Evolutionary conservation across 352 stramenopile genomes (phyloP).

Genomic region (Peronospora belbahrii): DNA sequence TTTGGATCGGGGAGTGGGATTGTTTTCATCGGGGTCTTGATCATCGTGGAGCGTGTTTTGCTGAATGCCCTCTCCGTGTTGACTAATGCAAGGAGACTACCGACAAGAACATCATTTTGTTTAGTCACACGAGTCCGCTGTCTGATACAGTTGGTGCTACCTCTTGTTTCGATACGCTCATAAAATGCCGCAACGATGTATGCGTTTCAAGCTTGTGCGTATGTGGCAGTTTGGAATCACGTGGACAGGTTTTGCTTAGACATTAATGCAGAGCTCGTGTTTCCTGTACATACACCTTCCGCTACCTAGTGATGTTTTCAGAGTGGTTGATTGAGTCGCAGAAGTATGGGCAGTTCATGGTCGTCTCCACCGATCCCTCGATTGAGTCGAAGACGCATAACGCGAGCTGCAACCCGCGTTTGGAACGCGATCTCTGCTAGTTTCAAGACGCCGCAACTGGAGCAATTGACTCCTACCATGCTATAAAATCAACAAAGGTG

Average conservation of each 20-base stretch:
- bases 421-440: conserved; percentile 23
- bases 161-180: conserved; percentile 44
- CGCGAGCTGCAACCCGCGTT: conserved; percentile 62
- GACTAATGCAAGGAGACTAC: conserved; percentile 8
- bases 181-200: conserved; percentile 61
- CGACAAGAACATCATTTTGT: conserved; percentile 13
- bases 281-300: conserved; percentile 64
- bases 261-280: conserved; percentile 67
- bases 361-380: conserved; percentile 72
- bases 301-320: conserved; percentile 78
- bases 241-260: no score
- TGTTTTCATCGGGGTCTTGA: conserved; percentile 51
- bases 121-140: conserved; percentile 9
- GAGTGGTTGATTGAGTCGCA: no score
- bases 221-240: no score
- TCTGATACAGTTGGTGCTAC: conserved; percentile 20
- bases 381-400: conserved; percentile 38
- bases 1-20: conserved; percentile 48
- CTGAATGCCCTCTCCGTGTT: conserved; percentile 22
- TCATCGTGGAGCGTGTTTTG: conserved; percentile 54
- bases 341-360: conserved; percentile 46
- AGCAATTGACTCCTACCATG: conserved; percentile 64
- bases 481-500: conserved; percentile 64
- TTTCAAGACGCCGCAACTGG: conserved; percentile 55
- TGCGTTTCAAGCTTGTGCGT: no score